Percentiles rank a stretch among this genome's conserved stretches.
These are phyloP conservation scores for Globisporangium paddicum DNA, from an alignment of 352 stramenopile genomes.

Conservation along the genomic window DNA sequence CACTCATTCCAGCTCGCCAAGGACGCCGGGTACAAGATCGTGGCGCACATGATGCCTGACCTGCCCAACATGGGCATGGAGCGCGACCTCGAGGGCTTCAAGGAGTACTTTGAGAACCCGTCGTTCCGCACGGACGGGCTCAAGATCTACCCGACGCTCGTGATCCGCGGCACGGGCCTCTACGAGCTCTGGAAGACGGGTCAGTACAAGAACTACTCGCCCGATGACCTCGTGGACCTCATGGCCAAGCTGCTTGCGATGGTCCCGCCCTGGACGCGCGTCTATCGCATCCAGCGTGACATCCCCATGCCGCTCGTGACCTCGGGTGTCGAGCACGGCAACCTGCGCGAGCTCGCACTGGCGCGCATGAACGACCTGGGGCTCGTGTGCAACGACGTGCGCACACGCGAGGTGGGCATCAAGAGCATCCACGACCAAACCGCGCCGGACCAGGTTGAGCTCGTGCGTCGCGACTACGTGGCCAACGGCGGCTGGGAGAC, in stretches of 20 bases:
- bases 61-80: conserved; percentile 97
- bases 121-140: conserved; percentile 93
- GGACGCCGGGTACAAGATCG: conserved; percentile 98
- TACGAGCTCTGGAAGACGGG: conserved; percentile 98
- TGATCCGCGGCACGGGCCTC: conserved; percentile 95
- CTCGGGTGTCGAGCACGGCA: conserved; percentile 95
- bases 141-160: conserved; percentile 96
- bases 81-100: conserved; percentile 93
- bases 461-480: conserved; percentile 94
- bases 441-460: conserved; percentile 94
- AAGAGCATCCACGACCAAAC: conserved; percentile 95
- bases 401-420: conserved; percentile 95
- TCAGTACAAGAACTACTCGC: conserved; percentile 87
- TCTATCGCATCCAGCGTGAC: conserved; percentile 96
- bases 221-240: conserved; percentile 86
- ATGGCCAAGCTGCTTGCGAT: conserved; percentile 92
- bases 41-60: conserved; percentile 98
- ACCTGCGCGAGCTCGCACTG: conserved; percentile 92
- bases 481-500: conserved; percentile 97
- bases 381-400: conserved; percentile 93
- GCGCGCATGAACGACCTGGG: conserved; percentile 91
- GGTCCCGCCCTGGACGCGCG: conserved; percentile 94
- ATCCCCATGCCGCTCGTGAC: conserved; percentile 98
- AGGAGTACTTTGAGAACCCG: conserved; percentile 96
- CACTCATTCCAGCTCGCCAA: conserved; percentile 82